Evolutionary conservation across 2,329 filamentous ascomycete species (phyloP), one percentile per base, ranked within the genome.

Genomic region (Monosporascus ibericus): DNA sequence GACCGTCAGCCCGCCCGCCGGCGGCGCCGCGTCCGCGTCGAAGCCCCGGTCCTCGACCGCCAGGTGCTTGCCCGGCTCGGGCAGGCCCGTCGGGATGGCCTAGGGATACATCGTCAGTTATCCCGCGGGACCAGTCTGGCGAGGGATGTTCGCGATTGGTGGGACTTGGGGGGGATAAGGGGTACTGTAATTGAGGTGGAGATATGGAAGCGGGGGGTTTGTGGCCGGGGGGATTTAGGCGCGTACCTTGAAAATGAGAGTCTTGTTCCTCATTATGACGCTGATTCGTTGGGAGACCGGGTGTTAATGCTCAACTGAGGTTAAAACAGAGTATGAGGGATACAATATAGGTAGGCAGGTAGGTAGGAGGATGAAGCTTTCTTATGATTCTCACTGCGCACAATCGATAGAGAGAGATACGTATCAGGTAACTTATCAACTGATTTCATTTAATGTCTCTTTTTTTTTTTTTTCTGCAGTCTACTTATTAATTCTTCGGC

Each of bases 61-160:
- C 52, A 91, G 70, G 67, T 90, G 74, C 68, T 89, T 71, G 50
- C 86, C 87, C n/a, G 80, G 67, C 22, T 84, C 77, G 27, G 87
- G 87, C 67, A 78, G 79, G 52, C 79, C 84, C 44, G 72, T 67
- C 25, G 87, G 86, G 54, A 82, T 25, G 42, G 25, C 25, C 25
- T 27, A 27, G 25, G 25, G 25, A 8, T 8, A 22, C 63, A 56
- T 80, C 70, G n/a, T 17, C 3, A 18, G 14, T 40, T 8, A 40
- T 40, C 8, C 6, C 38, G n/a, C 14, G 37, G 37, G 37, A 39
- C n/a, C 15, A 8, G 2, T 39, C n/a, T 4, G 14, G 25, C 25
- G 25, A 27, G 25, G 25, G 25, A 8, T 27, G 27, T 11, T 27
- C 8, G 9, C 27, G 27, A 17, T 17, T 39, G 15, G 2, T 15